Evolutionary conservation across 1,284 basidiomycete species (phyloP), one percentile per base, ranked within the genome.

Genomic region (Irpex rosettiformis): DNA sequence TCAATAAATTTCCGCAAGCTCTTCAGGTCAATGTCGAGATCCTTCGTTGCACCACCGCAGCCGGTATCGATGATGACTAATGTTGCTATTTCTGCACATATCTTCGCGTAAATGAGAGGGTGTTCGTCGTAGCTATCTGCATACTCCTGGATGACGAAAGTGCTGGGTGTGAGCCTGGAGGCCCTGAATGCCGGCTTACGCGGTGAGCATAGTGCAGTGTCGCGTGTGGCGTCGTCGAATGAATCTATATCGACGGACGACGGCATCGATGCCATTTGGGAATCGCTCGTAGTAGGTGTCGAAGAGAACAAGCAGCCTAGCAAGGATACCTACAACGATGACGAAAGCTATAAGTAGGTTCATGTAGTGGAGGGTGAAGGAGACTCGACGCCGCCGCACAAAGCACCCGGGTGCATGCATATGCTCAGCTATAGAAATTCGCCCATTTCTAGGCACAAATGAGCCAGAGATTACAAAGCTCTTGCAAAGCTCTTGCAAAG

Each of bases 1-100:
- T 84, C 81, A 51, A 84, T 72, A 69, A 80, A 84, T 47, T 74
- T 68, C 60, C 79, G 72, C 54, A 84, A 65, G 59, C 73, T 75
- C 60, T 67, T 80, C 59, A 82, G 68, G 16, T 73, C 65, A 45
- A 78, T 72, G 45, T 73, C 62, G 1, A 73, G 70, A 54, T 78
- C 72, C 45, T 71, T 65, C 1, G 78, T 76, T 52, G 65, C 70
- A 3, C 82, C 81, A 16, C 81, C 81, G 52, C 81, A 83, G 25
- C 82, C 83, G 16, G 79, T 82, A 66, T 84, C 82, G 22, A 84
- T 70, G 37, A 84, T 64, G 5, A 84, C 68, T 54, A 83, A 69
- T 2, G 77, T 77, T 27, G 68, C 69, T 2, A 75, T 72, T 3
- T 66, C 64, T 40, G 74, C 71, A 11, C 79, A 62, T 51, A 78